Percentiles rank a stretch among this genome's conserved stretches.
Evolutionary conservation across 768 basidiomycete species (phyloP).

Genomic region (Epithele typhae): DNA sequence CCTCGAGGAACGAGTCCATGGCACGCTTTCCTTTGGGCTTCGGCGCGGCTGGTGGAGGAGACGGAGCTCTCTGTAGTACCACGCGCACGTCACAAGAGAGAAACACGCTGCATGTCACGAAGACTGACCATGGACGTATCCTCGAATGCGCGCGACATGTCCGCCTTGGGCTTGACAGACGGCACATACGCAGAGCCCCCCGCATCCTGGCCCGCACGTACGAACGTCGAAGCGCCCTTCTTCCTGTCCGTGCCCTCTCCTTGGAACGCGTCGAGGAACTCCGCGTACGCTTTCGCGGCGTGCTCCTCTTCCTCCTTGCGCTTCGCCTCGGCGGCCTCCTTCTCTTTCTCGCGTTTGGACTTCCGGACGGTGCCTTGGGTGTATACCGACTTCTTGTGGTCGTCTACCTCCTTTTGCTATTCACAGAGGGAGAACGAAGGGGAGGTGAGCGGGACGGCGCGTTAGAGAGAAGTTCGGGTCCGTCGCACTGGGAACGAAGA

Average conservation of each 20-base stretch:
- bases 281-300: constrained; percentile 76
- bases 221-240: constrained; percentile 53
- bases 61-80: constrained; percentile 41
- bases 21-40: constrained; percentile 92
- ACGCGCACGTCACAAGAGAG: neutral
- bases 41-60: constrained; percentile 48
- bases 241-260: constrained; percentile 55
- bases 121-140: constrained; percentile 30
- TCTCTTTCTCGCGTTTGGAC: constrained; percentile 88
- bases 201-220: constrained; percentile 48
- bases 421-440: constrained; percentile 28
- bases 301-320: constrained; percentile 77
- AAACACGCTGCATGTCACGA: no score
- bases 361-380: constrained; percentile 83
- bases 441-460: constrained; percentile 59
- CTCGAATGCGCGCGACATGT: constrained; percentile 28
- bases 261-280: constrained; percentile 83
- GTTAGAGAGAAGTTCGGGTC: constrained; percentile 60
- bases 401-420: constrained; percentile 84
- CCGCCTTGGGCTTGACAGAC: constrained; percentile 22
- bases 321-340: constrained; percentile 89
- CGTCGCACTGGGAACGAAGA: constrained; percentile 89
- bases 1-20: constrained; percentile 95
- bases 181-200: constrained; percentile 41
- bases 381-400: constrained; percentile 82